phyloP scores from a whole-genome alignment of 2,329 filamentous ascomycete species.

The Karstenula rhodostoma region DNA sequence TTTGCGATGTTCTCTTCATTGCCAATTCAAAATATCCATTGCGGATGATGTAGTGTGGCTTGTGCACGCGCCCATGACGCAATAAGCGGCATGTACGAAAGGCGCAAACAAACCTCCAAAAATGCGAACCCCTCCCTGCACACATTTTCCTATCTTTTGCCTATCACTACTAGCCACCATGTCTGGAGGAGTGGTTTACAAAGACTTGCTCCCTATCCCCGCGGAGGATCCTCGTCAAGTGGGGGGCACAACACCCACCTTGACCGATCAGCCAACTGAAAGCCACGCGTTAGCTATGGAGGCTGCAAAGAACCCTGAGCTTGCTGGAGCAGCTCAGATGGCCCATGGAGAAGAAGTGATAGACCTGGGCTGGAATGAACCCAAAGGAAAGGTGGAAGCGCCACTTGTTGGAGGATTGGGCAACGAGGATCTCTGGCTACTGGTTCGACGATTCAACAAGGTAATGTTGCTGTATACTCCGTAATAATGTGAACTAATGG shows the following conservation, averaged over 20 bases:
- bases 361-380: constrained; percentile 75
- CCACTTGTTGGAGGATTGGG: constrained; percentile 72
- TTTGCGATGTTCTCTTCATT: not conserved
- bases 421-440: constrained; percentile 77
- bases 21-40: constrained; percentile 9
- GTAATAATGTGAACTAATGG: not conserved
- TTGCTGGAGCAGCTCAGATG: constrained; percentile 56
- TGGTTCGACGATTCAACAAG: constrained; percentile 78
- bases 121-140: not conserved
- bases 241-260: constrained; percentile 38
- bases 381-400: constrained; percentile 62
- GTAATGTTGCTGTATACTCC: constrained; percentile 45
- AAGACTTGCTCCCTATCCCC: constrained; percentile 48
- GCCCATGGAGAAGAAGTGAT: constrained; percentile 62
- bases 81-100: constrained; percentile 4
- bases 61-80: constrained; percentile 19
- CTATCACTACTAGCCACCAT: constrained; percentile 25
- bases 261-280: constrained; percentile 54
- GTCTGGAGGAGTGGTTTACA: constrained; percentile 44
- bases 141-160: not conserved
- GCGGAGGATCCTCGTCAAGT: constrained; percentile 41
- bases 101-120: constrained; percentile 3
- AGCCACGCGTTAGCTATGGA: constrained; percentile 58
- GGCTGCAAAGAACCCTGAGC: constrained; percentile 47
- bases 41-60: constrained; percentile 19